Percentiles rank a stretch among this genome's conserved stretches.
Evolutionary conservation across 2,329 filamentous ascomycete species (phyloP).

Genomic region (Alternaria sp.): DNA sequence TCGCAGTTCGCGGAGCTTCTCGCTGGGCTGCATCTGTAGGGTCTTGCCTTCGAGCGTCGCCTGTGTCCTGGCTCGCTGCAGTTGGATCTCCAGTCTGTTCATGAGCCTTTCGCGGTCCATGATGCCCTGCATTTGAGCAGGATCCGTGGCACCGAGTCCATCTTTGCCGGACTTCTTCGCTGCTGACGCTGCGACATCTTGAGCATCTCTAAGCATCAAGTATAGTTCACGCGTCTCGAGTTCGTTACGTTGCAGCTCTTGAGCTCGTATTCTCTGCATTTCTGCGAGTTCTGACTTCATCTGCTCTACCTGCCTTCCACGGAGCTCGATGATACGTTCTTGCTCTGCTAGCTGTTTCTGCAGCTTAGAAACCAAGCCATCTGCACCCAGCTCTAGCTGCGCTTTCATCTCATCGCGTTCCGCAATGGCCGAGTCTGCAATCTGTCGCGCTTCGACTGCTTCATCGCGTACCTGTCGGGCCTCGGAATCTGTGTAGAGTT

Average conservation of each 20-base stretch:
- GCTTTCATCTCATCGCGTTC: constrained; percentile 95
- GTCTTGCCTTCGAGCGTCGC: constrained; percentile 95
- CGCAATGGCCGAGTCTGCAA: constrained; percentile 93
- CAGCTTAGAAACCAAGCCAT: constrained; percentile 90
- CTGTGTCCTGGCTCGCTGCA: constrained; percentile 96
- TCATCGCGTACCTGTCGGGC: constrained; percentile 92
- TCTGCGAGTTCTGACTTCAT: constrained; percentile 90
- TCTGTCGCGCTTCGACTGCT: constrained; percentile 85
- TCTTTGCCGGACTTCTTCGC: constrained; percentile 67
- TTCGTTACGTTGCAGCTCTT: constrained; percentile 93
- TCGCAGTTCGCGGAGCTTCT: constrained; percentile 87
- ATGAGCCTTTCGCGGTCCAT: constrained; percentile 91
- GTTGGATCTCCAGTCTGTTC: constrained; percentile 91
- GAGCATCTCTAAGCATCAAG: constrained; percentile 96
- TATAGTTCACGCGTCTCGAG: constrained; percentile 96
- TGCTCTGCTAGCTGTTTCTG: constrained; percentile 96
- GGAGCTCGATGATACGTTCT: constrained; percentile 86
- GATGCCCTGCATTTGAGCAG: constrained; percentile 86
- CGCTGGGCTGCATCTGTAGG: constrained; percentile 85
- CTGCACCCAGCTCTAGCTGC: constrained; percentile 87
- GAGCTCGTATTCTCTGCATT: constrained; percentile 82
- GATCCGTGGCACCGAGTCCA: constrained; percentile 68
- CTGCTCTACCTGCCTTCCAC: constrained; percentile 83
- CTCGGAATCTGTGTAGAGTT: constrained; percentile 95
- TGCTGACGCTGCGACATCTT: constrained; percentile 91